These are phyloP conservation scores for Candida ovalis DNA, from an alignment of 805 yeast genomes.

Conservation along the genomic window DNA sequence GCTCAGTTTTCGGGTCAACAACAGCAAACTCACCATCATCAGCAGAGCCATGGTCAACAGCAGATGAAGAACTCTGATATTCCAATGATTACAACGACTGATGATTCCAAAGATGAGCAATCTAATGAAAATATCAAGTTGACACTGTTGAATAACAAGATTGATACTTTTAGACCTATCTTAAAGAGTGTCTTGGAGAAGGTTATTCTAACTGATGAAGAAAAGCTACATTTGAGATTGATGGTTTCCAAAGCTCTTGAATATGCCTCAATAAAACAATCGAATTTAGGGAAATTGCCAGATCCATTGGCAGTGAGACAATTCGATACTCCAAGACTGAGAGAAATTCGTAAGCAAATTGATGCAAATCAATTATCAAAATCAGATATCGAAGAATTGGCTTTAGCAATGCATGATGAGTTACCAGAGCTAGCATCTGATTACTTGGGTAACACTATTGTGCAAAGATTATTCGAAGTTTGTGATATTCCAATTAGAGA, in stretches of 20 bases:
- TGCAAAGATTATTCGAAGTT: slow-evolving; percentile 80
- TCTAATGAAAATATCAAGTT: slow-evolving; percentile 11
- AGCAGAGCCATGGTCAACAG: slow-evolving; percentile 5
- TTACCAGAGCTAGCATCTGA: slow-evolving; percentile 89
- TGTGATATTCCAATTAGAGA: slow-evolving; percentile 70
- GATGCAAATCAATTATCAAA: slow-evolving; percentile 52
- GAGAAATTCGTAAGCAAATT: slow-evolving; percentile 78
- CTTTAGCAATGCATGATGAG: slow-evolving; percentile 80
- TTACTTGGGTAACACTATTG: slow-evolving; percentile 92
- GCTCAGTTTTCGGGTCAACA: neutral
- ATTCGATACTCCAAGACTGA: slow-evolving; percentile 81
- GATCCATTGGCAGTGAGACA: slow-evolving; percentile 64
- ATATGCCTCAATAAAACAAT: slow-evolving; percentile 42
- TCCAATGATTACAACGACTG: slow-evolving; percentile 9
- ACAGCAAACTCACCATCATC: slow-evolving; percentile 3
- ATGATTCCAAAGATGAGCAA: slow-evolving; percentile 12
- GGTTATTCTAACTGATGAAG: slow-evolving; percentile 39
- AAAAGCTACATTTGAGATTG: slow-evolving; percentile 39
- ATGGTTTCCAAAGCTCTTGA: slow-evolving; percentile 41
- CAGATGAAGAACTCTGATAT: slow-evolving; percentile 4
- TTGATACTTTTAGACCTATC: slow-evolving; percentile 16
- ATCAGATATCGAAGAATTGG: slow-evolving; percentile 73
- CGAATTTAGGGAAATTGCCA: slow-evolving; percentile 71
- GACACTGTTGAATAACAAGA: slow-evolving; percentile 22
- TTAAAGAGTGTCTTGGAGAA: slow-evolving; percentile 13